Percentiles rank a stretch among this genome's conserved stretches.
phyloP scores from a whole-genome alignment of 139 green algal genomes.

The Coccomyxa sp. region DNA sequence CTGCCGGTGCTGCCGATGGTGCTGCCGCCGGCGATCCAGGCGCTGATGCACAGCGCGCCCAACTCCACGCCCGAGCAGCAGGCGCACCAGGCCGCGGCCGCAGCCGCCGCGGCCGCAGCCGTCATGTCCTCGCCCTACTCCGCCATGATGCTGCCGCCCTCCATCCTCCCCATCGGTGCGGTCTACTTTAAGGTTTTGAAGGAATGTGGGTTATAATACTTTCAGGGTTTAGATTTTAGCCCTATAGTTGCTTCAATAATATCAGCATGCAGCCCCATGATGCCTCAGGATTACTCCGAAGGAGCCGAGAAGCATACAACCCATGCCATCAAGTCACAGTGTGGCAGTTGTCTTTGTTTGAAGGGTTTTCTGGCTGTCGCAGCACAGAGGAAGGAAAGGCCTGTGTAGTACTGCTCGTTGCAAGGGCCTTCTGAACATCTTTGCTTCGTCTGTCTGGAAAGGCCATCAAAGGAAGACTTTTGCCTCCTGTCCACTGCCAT shows the following conservation, averaged over 20 bases:
- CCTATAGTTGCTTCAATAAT: neutral
- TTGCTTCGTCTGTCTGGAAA: neutral
- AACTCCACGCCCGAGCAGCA: constrained; percentile 8
- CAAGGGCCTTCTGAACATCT: constrained; percentile 21
- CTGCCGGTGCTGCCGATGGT: constrained; percentile 27
- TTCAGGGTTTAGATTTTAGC: neutral
- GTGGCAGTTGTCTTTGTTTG: too few species aligned
- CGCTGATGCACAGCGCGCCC: neutral
- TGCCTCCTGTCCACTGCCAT: constrained; percentile 19
- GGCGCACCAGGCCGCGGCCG: constrained; percentile 30
- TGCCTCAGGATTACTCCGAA: too few species aligned
- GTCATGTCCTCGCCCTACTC: constrained; percentile 21
- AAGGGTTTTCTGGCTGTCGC: too few species aligned
- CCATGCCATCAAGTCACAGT: neutral
- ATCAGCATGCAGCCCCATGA: too few species aligned
- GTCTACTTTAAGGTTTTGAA: constrained; percentile 7
- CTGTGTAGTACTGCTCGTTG: neutral
- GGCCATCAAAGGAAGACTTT: constrained; percentile 19
- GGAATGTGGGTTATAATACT: constrained; percentile 15
- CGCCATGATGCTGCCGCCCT: constrained; percentile 28
- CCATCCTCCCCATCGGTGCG: constrained; percentile 5
- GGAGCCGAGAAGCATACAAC: too few species aligned
- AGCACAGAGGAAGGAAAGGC: neutral
- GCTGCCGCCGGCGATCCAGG: constrained; percentile 21
- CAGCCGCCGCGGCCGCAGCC: constrained; percentile 33